Evolutionary conservation across 306 rosid genomes (phyloP).

Genomic region (Fagus crenata): DNA sequence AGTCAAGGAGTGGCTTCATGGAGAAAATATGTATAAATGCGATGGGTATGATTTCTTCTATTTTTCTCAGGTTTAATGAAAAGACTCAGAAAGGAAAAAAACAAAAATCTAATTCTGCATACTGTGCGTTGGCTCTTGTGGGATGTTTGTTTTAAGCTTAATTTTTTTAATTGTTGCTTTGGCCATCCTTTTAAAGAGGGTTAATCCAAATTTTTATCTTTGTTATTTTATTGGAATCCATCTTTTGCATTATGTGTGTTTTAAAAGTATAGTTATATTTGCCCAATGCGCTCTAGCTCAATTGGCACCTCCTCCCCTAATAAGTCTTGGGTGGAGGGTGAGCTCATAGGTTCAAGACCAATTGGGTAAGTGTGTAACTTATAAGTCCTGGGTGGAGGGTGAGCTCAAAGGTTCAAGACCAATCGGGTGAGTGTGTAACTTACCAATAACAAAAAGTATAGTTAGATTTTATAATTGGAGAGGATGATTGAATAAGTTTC

Average conservation of each 20-base stretch:
- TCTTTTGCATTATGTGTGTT: not conserved
- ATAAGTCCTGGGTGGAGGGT: no score
- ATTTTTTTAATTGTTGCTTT: not conserved
- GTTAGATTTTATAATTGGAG: not conserved
- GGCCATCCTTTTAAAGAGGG: not conserved
- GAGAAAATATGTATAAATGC: conserved; percentile 94
- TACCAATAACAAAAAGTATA: not conserved
- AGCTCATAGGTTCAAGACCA: no score
- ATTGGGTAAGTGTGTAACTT: no score
- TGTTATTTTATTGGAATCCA: not conserved
- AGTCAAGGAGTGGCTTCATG: conserved; percentile 76
- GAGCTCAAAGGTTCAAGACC: no score
- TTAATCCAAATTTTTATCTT: not conserved
- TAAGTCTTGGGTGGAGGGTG: no score
- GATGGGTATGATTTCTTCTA: conserved; percentile 68
- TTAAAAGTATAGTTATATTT: not conserved
- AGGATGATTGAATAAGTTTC: not conserved
- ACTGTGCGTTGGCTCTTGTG: not conserved
- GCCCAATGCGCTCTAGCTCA: no score
- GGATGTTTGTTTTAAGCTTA: not conserved
- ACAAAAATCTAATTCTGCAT: not conserved
- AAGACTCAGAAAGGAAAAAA: not conserved
- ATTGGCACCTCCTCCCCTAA: no score
- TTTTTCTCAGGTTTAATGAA: not conserved
- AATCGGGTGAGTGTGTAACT: no score